Evolutionary conservation across 495 filamentous ascomycete species (phyloP), one percentile per base, ranked within the genome.

Genomic region (Staphylotrichum longicolle): DNA sequence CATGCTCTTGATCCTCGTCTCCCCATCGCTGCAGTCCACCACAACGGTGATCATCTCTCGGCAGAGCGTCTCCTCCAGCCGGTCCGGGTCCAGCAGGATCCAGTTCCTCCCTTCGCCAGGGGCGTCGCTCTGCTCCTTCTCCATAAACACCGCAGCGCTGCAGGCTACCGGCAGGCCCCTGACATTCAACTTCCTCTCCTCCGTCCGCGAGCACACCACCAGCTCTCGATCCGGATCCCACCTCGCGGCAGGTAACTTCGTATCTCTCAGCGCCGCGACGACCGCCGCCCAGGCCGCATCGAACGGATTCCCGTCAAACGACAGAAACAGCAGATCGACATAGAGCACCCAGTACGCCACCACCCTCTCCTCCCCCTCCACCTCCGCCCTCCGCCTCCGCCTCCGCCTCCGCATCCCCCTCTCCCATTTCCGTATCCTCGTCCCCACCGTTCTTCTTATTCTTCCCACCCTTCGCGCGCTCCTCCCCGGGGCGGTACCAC

Each of bases 301-400:
- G 66, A 98, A 91, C 12, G 90, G 83, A 68, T 93, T 95, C 0
- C 93, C 93, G 54, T 95, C 93, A 12, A 96, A 83, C 0, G 91
- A 93, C 57, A 97, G 86, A 70, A 95, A 90, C 69, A 96, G 82
- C 32, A 96, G 74, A 73, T 96, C 91, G 62, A 98, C 91, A 68
- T 96, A 96, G 3, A 98, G 85, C 9, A 88, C 86, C 93, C 93
- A 98, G 71, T 91, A 98, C 5, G 86, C 93, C 71, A 90, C 91
- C 39, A 91, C 76, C 67, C 88, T 82, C 42, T 68, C 59, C 54
- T 71, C 62, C 55, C 66, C 45, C 46, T 69, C 56, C 37, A 39
- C 37, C 75, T 78, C 62, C 73, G 52, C 7, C 71, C 4, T 75
- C 72, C 37, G 78, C 80, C 64, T 77, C 76, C 37, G 78, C 80